These are phyloP conservation scores for Nannochloropsis gaditana DNA, from an alignment of 108 stramenopile species.

Conservation along the genomic window DNA sequence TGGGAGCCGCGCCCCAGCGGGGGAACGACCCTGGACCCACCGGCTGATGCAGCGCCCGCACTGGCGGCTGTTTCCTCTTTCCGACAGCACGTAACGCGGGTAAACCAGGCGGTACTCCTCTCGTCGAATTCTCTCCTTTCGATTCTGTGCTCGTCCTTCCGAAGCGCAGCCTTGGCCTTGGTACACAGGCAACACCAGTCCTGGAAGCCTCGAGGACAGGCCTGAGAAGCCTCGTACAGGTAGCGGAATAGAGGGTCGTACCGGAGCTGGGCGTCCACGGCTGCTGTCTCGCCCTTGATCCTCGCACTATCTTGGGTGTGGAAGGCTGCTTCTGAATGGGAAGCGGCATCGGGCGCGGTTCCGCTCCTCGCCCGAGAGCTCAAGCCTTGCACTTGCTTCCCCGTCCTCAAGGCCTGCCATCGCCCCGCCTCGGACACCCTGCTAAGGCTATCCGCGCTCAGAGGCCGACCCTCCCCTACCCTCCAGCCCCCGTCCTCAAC, in stretches of 20 bases:
- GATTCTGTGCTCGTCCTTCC: not conserved
- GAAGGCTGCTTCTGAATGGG: too few species aligned
- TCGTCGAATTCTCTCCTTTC: not conserved
- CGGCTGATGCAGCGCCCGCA: not conserved
- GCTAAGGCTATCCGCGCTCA: too few species aligned
- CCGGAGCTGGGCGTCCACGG: constrained; percentile 2
- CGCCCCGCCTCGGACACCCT: too few species aligned
- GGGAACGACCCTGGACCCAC: not conserved
- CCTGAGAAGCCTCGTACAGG: not conserved
- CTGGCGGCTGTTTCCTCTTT: not conserved
- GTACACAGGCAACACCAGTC: constrained; percentile 4
- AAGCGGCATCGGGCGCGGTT: too few species aligned
- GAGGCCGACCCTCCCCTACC: too few species aligned
- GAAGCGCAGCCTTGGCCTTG: not conserved
- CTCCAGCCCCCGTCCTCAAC: not conserved
- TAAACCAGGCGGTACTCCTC: not conserved
- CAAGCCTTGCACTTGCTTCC: too few species aligned
- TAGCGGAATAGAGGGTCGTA: not conserved
- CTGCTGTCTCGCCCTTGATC: not conserved
- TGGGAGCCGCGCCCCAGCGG: not conserved
- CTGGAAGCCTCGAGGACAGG: not conserved
- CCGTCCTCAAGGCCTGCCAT: too few species aligned
- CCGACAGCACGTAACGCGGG: not conserved
- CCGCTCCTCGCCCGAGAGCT: too few species aligned
- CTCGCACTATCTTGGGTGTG: too few species aligned